Base-by-base conservation (phyloP, 2,329 filamentous ascomycete species). In the Macrophomina tecta region DNA sequence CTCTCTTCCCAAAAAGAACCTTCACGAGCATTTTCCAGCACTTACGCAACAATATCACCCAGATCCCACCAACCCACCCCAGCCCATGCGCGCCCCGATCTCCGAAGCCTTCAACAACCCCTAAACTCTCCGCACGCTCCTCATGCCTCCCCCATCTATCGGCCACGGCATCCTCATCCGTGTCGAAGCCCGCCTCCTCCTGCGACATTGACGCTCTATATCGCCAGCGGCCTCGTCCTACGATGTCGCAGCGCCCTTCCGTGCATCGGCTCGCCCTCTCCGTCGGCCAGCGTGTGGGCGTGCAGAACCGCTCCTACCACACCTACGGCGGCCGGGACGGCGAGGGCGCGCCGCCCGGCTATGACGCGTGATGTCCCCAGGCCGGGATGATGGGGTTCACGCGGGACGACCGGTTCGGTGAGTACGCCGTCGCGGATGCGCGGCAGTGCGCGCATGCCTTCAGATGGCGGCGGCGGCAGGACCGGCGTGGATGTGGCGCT, bases 401-500 rank as follows among this genome's bases (percentile, higher is more conserved):
- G 28, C 11, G 11, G n/a, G 49, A 53, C 49, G 49, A 28, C 49
- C 30, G 49, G 11, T 53, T 53, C 30, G 28, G 36, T 28, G 49
- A 53, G 30, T 5, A 5, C 14, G 34, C 28, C 30, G 12, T 34
- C 30, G 49, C 16, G 4, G 49, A 53, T 16, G 28, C 49, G 49
- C 28, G 28, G 11, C 49, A 53, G 49, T 23, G 23, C 23, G 23
- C 23, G 2, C 23, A 3, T 23, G 23, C 23, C 23, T 23, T 23
- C 23, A 23, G 23, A 30, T 36, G 28, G 49, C 49, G 49, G 28
- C 49, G 28, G 49, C 8, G 28, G 28, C 9, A 11, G 30, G 49
- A 14, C 12, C 60, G 78, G 79, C 64, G 78, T 77, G 70, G 71
- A 71, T 40, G 79, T 38, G 7, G 42, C 42, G 42, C 42, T 14